Percentiles rank a stretch among this genome's conserved stretches.
Conservation (phyloP, 495 filamentous ascomycete genomes). For the Penicillium salamii region DNA sequence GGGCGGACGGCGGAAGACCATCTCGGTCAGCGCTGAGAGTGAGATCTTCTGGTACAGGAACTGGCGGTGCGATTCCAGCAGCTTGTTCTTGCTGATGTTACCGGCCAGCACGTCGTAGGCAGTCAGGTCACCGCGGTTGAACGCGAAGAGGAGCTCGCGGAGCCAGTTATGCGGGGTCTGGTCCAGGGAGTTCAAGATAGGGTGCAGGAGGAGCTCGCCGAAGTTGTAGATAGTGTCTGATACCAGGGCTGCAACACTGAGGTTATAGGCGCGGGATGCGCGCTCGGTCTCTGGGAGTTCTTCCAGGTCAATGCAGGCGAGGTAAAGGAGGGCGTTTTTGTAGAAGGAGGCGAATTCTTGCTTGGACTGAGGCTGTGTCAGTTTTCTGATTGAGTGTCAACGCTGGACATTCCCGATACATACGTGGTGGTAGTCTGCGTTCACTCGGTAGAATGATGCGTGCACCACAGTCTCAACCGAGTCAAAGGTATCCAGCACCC, state of each 20-base stretch:
- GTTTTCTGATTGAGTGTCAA: neutral
- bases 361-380: conserved; percentile 55
- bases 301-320: conserved; percentile 87
- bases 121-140: conserved; percentile 91
- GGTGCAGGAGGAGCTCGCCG: conserved; percentile 95
- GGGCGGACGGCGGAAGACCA: conserved; percentile 91
- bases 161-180: conserved; percentile 73
- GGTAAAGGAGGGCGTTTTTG: conserved; percentile 95
- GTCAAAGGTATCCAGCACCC: conserved; percentile 86
- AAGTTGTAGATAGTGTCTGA: conserved; percentile 98
- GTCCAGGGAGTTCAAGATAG: conserved; percentile 81
- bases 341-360: conserved; percentile 93
- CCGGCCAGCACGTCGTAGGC: conserved; percentile 78
- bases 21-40: conserved; percentile 89
- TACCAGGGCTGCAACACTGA: conserved; percentile 86
- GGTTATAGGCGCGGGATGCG: conserved; percentile 81
- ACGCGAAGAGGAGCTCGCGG: conserved; percentile 89
- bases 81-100: conserved; percentile 70
- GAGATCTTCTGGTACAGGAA: conserved; percentile 98
- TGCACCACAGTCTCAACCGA: conserved; percentile 95
- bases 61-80: conserved; percentile 73
- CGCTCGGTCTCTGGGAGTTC: conserved; percentile 70
- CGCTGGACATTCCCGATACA: neutral
- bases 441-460: conserved; percentile 93
- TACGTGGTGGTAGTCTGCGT: conserved; percentile 91